Conservation (phyloP, 2,329 filamentous ascomycete species). For the Fusarium nodosum region DNA sequence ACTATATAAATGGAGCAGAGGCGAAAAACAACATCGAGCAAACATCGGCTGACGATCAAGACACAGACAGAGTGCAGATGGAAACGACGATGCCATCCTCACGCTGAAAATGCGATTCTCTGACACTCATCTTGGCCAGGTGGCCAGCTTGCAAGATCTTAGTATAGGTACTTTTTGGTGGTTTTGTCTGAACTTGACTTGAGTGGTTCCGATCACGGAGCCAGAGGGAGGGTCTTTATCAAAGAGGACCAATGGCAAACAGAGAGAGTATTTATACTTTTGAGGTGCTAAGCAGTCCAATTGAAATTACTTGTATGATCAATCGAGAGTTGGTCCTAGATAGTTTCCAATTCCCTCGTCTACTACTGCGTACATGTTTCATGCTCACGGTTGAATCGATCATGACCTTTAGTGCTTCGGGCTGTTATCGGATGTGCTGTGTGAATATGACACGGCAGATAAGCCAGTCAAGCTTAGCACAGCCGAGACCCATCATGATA, state of each 20-base stretch:
- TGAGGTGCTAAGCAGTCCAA: neutral
- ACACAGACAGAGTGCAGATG: neutral
- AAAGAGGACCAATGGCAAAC: too few species aligned
- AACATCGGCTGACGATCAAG: too few species aligned
- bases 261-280: too few species aligned
- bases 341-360: neutral
- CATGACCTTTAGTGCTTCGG: conserved; percentile 18
- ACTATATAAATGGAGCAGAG: neutral
- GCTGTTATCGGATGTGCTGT: conserved; percentile 21
- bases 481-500: conserved; percentile 19
- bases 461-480: conserved; percentile 29
- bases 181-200: neutral
- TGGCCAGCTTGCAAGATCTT: neutral
- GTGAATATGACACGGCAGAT: conserved; percentile 15
- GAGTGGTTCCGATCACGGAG: neutral
- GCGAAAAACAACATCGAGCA: neutral
- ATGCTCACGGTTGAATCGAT: neutral
- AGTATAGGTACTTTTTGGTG: neutral
- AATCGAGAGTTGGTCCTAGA: neutral
- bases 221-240: too few species aligned
- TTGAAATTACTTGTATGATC: neutral
- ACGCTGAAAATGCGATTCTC: neutral
- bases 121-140: neutral
- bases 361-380: neutral
- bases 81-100: neutral